A percentile compares a stretch with the other conserved stretches of the same genome.
phyloP scores from a whole-genome alignment of 202 grass and related monocot genomes.

The Setaria viridis region DNA sequence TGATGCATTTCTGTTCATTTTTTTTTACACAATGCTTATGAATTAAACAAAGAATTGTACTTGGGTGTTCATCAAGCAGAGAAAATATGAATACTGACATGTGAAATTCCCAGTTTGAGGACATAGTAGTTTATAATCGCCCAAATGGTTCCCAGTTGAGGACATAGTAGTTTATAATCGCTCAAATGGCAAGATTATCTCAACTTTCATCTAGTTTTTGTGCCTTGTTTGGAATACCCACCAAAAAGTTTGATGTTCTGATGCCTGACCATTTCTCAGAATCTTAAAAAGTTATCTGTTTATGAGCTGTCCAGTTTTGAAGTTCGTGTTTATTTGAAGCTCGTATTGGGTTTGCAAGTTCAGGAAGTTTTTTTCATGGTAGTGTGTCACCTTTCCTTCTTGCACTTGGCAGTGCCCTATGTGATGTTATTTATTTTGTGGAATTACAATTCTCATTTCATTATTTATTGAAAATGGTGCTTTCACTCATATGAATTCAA shows the following conservation, averaged over 20 bases:
- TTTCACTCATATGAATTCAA: not conserved
- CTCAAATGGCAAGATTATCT: not conserved
- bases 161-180: not conserved
- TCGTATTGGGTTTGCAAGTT: not conserved
- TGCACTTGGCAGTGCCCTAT: not conserved
- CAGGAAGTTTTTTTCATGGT: not conserved
- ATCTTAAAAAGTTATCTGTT: not conserved
- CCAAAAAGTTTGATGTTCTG: constrained; percentile 3
- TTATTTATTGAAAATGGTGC: not conserved
- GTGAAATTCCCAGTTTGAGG: constrained; percentile 8
- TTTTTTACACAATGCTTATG: not conserved
- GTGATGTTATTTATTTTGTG: not conserved
- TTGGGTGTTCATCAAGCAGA: constrained; percentile 12
- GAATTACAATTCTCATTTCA: not conserved
- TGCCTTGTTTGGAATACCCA: not conserved
- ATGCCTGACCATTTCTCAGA: not conserved
- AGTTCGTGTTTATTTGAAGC: not conserved
- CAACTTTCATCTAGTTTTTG: constrained; percentile 33
- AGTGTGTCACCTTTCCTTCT: not conserved
- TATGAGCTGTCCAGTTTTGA: not conserved
- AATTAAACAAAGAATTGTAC: not conserved
- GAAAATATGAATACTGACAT: not conserved
- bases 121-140: not conserved
- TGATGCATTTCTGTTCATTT: not conserved
- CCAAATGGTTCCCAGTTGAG: not conserved